phyloP scores from a whole-genome alignment of 352 stramenopile genomes.

The Globisporangium yorkense region DNA sequence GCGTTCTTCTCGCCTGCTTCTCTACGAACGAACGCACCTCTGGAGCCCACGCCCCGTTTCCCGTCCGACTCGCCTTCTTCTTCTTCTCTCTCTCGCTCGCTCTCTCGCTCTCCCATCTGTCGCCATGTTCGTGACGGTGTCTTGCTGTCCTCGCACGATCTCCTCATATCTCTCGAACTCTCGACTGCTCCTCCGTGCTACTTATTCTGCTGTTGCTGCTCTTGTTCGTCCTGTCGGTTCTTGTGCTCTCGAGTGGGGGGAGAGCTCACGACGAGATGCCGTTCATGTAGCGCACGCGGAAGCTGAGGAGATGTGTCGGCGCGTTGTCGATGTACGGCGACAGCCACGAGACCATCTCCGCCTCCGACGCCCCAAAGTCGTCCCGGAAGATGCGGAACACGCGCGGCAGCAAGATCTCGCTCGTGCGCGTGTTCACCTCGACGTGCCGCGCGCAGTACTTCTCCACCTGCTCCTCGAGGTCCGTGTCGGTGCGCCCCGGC shows the following conservation, averaged over 20 bases:
- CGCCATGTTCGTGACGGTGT: no score
- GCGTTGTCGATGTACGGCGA: conserved; percentile 79
- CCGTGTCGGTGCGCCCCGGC: conserved; percentile 76
- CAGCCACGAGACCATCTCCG: conserved; percentile 83
- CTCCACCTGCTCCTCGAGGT: conserved; percentile 76
- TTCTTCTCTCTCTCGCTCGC: not conserved
- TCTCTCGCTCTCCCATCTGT: not conserved
- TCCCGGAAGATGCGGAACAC: conserved; percentile 82
- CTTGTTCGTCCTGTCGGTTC: not conserved
- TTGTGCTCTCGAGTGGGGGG: not conserved
- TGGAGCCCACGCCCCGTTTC: no score
- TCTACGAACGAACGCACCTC: not conserved
- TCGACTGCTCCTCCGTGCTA: no score
- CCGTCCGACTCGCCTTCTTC: not conserved
- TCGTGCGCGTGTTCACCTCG: conserved; percentile 43
- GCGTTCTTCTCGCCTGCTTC: not conserved
- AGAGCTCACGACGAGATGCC: conserved; percentile 47
- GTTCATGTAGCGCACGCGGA: conserved; percentile 62
- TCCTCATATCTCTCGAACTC: no score
- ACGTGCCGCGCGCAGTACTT: conserved; percentile 67
- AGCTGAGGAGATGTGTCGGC: conserved; percentile 67
- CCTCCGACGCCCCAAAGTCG: conserved; percentile 80
- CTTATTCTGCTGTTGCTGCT: not conserved
- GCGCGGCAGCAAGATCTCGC: conserved; percentile 63
- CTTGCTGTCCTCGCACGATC: not conserved